Percentiles rank a stretch among this genome's conserved stretches.
Evolutionary conservation across 495 filamentous ascomycete species (phyloP).

Genomic region (Podospora sp.): DNA sequence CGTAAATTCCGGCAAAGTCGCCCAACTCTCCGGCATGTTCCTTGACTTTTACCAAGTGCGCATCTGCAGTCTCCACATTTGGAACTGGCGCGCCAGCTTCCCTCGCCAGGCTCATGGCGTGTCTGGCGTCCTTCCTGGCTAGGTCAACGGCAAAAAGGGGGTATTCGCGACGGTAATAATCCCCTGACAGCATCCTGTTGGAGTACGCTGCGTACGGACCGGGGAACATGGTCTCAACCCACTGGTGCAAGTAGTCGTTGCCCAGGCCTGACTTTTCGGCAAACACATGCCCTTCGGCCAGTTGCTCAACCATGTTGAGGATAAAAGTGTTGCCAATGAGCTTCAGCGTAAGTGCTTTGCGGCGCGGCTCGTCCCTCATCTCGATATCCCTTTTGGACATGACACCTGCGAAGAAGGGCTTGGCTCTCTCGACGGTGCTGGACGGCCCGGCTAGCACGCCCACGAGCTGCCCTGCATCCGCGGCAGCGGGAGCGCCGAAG

Average conservation of each 20-base stretch:
- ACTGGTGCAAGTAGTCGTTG: slow-evolving; percentile 65
- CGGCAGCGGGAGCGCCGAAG: slow-evolving; percentile 81
- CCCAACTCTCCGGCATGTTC: slow-evolving; percentile 72
- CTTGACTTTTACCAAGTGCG: slow-evolving; percentile 66
- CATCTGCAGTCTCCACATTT: slow-evolving; percentile 67
- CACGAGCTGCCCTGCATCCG: slow-evolving; percentile 72
- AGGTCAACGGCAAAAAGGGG: slow-evolving; percentile 87
- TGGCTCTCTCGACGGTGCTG: slow-evolving; percentile 61
- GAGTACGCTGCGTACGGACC: slow-evolving; percentile 72
- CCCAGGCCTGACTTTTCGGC: slow-evolving; percentile 84
- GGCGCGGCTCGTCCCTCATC: slow-evolving; percentile 62
- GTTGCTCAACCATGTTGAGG: slow-evolving; percentile 75
- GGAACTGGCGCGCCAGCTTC: slow-evolving; percentile 63
- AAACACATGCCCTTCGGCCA: slow-evolving; percentile 74
- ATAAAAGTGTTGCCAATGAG: slow-evolving; percentile 87
- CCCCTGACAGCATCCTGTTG: slow-evolving; percentile 70
- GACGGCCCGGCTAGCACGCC: slow-evolving; percentile 74
- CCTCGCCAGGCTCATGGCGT: slow-evolving; percentile 69
- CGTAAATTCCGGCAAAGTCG: slow-evolving; percentile 85
- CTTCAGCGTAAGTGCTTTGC: slow-evolving; percentile 69
- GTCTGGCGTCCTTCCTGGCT: slow-evolving; percentile 81
- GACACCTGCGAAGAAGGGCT: slow-evolving; percentile 78
- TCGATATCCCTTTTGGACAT: slow-evolving; percentile 72
- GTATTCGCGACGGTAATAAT: slow-evolving; percentile 64
- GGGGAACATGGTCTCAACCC: slow-evolving; percentile 66